These are phyloP conservation scores for Lachnellula hyalina DNA, from an alignment of 2,329 filamentous ascomycete genomes.

Conservation along the genomic window DNA sequence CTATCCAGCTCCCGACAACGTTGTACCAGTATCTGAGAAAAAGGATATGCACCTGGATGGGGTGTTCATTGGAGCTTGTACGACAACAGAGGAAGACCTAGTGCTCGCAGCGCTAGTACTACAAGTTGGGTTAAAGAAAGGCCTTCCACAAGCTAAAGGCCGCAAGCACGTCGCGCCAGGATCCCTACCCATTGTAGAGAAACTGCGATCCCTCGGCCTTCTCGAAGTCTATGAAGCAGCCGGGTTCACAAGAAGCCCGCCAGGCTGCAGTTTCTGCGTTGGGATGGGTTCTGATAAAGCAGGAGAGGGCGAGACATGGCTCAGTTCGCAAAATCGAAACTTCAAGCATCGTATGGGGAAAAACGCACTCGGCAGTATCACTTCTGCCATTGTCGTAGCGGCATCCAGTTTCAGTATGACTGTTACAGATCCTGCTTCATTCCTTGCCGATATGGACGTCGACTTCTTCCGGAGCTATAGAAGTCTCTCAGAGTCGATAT, in stretches of 20 bases:
- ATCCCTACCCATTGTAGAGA: slow-evolving; percentile 35
- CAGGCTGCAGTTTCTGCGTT: slow-evolving; percentile 41
- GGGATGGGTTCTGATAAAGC: slow-evolving; percentile 38
- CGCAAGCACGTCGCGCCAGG: slow-evolving; percentile 39
- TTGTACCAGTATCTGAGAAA: slow-evolving; percentile 35
- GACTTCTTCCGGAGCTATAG: no score
- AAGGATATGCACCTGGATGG: slow-evolving; percentile 35
- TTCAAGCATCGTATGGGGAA: slow-evolving; percentile 42
- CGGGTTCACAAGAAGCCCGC: slow-evolving; percentile 36
- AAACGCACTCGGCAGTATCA: slow-evolving; percentile 23
- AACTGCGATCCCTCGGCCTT: slow-evolving; percentile 34
- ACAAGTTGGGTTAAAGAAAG: slow-evolving; percentile 33
- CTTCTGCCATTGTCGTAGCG: neutral
- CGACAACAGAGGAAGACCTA: slow-evolving; percentile 41
- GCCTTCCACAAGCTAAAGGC: slow-evolving; percentile 31
- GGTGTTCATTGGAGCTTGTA: slow-evolving; percentile 43
- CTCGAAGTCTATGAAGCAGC: slow-evolving; percentile 36
- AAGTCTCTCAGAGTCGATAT: no score
- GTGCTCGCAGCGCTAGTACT: slow-evolving; percentile 39
- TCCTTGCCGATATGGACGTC: no score
- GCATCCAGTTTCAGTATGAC: slow-evolving; percentile 36
- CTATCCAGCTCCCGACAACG: slow-evolving; percentile 40
- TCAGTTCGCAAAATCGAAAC: slow-evolving; percentile 43
- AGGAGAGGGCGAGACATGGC: slow-evolving; percentile 37
- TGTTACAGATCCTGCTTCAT: no score